A percentile compares a stretch with the other conserved stretches of the same genome.
These are phyloP conservation scores for Annona squamosa DNA, from an alignment of 164 flowering plant genomes.

Conservation along the genomic window DNA sequence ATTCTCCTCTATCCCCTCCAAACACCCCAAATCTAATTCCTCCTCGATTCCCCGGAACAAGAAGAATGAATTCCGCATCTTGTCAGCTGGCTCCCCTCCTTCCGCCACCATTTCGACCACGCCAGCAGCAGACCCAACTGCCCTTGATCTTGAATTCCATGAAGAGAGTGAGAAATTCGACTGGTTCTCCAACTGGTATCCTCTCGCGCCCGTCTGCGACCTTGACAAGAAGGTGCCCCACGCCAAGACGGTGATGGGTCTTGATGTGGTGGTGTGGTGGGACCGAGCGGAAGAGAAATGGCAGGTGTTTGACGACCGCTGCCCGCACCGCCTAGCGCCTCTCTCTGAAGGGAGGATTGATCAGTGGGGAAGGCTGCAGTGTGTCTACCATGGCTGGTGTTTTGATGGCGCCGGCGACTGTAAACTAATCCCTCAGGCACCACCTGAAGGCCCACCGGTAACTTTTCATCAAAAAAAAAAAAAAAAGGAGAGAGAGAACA, in stretches of 20 bases:
- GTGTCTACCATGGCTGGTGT: slow-evolving; percentile 98
- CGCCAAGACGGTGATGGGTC: slow-evolving; percentile 68
- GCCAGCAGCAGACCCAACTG: slow-evolving; percentile 17
- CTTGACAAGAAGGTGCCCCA: slow-evolving; percentile 82
- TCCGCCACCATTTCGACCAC: slow-evolving; percentile 22
- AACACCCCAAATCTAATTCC: slow-evolving; percentile 1
- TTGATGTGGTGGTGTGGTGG: slow-evolving; percentile 95
- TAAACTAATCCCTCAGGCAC: slow-evolving; percentile 85
- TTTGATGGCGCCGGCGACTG: slow-evolving; percentile 83
- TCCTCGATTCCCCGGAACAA: not conserved
- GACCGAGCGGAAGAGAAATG: slow-evolving; percentile 62
- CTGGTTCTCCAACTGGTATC: slow-evolving; percentile 83
- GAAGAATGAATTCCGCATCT: slow-evolving; percentile 14
- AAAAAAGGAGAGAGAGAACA: too few relatives aligned
- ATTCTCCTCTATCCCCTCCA: slow-evolving; percentile 11
- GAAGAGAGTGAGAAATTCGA: slow-evolving; percentile 44
- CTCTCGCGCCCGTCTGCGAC: slow-evolving; percentile 66
- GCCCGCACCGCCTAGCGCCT: slow-evolving; percentile 96
- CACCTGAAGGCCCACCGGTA: slow-evolving; percentile 84
- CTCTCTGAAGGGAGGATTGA: slow-evolving; percentile 89
- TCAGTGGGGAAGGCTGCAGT: slow-evolving; percentile 85
- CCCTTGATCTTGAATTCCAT: slow-evolving; percentile 7
- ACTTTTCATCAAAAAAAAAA: not conserved
- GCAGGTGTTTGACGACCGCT: slow-evolving; percentile 80
- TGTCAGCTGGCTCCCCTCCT: slow-evolving; percentile 1